Evolutionary conservation across 1,284 basidiomycete species (phyloP), one percentile per base, ranked within the genome.

Genomic region (Boletellus deceptivus): DNA sequence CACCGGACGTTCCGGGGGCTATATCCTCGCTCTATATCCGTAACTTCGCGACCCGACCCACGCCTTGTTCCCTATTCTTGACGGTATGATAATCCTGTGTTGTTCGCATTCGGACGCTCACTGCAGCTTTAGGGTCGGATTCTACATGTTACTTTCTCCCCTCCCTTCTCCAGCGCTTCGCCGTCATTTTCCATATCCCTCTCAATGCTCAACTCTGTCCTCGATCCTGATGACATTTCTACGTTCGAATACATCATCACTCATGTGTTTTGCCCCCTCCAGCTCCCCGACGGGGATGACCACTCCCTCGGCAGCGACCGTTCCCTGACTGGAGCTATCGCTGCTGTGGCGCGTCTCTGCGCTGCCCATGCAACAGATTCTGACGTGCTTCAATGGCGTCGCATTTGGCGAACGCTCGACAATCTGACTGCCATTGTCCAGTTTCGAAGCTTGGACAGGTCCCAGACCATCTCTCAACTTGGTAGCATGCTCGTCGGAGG

Each of bases 231-330:
- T 37, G 47, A 59, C 17, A 1, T 49, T 11, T n/a, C n/a, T 31
- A 41, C 52, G 9, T 34, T 59, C 14, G 27, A 48, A 54, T 46
- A 1, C 59, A 45, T 27, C 3, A 6, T 17, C 7, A 48, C 17
- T 1, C 29, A 45, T 10, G 17, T 48, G 2, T 42, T 48, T 22
- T 42, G 46, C 36, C 63, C 66, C 8, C 39, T 60, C 9, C 41
- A 48, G 6, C 61, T 69, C 11, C 63, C 64, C 0, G 52, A 47
- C 4, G 51, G 51, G 16, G 52, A 60, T 13, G 64, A 65, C 24
- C 42, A 55, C 33, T 46, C 10, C 17, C 4, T 46, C n/a, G 5
- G 0, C 11, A 49, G 58, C 2, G 55, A 67, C n/a, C 25, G 7
- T 39, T 41, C 54, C 6, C 52, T 65, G 3, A 38, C 49, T n/a